Conservation (phyloP, 2,329 filamentous ascomycete genomes). For the Lecanicillium sp. region DNA sequence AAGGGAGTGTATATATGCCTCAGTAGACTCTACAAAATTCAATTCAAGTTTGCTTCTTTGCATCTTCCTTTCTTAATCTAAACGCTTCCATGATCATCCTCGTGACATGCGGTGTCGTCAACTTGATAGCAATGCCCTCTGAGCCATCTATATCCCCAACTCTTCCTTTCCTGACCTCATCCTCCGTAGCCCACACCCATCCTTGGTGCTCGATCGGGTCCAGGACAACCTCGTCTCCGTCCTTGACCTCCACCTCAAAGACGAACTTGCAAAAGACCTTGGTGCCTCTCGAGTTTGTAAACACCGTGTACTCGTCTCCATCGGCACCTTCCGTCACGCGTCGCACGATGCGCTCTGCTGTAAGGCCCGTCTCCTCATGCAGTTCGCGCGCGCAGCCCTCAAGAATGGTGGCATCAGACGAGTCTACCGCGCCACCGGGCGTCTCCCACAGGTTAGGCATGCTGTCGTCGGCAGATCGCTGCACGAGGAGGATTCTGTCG, state of each 20-base stretch:
- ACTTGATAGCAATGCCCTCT: slow-evolving; percentile 17
- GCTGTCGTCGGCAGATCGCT: slow-evolving; percentile 35
- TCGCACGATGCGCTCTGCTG: slow-evolving; percentile 18
- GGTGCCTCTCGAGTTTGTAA: slow-evolving; percentile 25
- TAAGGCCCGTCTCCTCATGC: slow-evolving; percentile 37
- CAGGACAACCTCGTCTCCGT: slow-evolving; percentile 19
- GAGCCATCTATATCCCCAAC: slow-evolving; percentile 12
- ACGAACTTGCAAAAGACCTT: slow-evolving; percentile 22
- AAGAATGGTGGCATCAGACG: slow-evolving; percentile 31
- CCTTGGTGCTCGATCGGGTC: slow-evolving; percentile 34
- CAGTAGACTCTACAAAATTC: neutral
- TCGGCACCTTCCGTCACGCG: slow-evolving; percentile 20
- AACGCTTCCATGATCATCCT: slow-evolving; percentile 23
- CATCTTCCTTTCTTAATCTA: slow-evolving; percentile 14
- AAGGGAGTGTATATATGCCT: neutral
- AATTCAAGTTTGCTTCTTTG: neutral
- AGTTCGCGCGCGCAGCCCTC: slow-evolving; percentile 38
- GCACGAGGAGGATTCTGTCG: slow-evolving; percentile 33
- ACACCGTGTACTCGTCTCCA: slow-evolving; percentile 17
- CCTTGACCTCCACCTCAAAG: slow-evolving; percentile 28
- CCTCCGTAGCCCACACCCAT: slow-evolving; percentile 31
- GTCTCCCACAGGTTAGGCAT: slow-evolving; percentile 40
- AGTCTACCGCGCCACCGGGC: slow-evolving; percentile 40
- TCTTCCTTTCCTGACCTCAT: slow-evolving; percentile 22
- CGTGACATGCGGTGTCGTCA: slow-evolving; percentile 21